Evolutionary conservation across 768 basidiomycete genomes (phyloP).

Genomic region (Boletus huronensis): DNA sequence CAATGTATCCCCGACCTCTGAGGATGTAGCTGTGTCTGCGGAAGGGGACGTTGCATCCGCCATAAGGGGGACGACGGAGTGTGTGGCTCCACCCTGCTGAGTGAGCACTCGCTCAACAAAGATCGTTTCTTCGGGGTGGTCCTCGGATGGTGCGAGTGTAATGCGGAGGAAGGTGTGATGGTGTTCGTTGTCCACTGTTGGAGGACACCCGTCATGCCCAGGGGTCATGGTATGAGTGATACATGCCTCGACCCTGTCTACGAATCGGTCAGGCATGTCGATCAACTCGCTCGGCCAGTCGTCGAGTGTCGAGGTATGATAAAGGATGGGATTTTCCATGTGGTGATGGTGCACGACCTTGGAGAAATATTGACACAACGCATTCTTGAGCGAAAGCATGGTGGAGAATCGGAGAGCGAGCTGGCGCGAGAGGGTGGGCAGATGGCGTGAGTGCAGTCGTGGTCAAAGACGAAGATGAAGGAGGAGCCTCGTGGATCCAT

Average conservation of each 20-base stretch:
- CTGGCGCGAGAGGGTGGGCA: not conserved
- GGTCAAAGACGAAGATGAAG: not conserved
- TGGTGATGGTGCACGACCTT: constrained; percentile 7
- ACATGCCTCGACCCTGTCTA: constrained; percentile 6
- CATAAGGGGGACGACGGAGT: constrained; percentile 8
- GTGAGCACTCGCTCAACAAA: constrained; percentile 11
- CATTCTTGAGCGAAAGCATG: constrained; percentile 1
- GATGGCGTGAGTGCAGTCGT: not conserved
- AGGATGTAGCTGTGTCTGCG: not conserved
- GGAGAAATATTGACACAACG: constrained; percentile 6
- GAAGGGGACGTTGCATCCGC: not conserved
- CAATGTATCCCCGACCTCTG: not conserved
- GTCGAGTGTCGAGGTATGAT: constrained; percentile 8
- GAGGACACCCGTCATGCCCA: not conserved
- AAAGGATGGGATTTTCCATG: not conserved
- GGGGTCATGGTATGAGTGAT: constrained; percentile 5
- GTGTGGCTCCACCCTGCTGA: not conserved
- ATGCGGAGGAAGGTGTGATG: constrained; percentile 9
- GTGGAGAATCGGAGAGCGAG: not conserved
- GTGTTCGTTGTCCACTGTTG: constrained; percentile 3
- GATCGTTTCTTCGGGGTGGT: constrained; percentile 2
- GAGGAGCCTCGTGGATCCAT: not conserved
- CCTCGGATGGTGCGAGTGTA: constrained; percentile 1
- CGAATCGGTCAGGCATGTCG: constrained; percentile 4
- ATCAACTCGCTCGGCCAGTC: constrained; percentile 6